Evolutionary conservation across 805 yeast species (phyloP).

Genomic region (Kodamaea nitidulidarum): DNA sequence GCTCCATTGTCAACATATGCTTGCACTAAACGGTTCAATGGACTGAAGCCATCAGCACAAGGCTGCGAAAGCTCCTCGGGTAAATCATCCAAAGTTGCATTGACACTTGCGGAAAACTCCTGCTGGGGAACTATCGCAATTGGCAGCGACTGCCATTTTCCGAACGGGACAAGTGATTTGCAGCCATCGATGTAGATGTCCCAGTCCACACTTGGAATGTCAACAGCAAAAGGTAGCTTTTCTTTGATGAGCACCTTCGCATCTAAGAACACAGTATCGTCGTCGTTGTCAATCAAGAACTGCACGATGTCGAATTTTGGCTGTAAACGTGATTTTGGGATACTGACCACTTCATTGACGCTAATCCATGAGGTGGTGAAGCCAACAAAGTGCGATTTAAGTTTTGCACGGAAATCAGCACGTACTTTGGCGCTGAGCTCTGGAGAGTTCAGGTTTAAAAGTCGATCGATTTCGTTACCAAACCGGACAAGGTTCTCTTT

Average conservation of each 20-base stretch:
- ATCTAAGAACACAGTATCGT: conserved; percentile 7
- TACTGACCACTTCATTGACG: conserved; percentile 11
- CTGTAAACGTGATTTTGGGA: conserved; percentile 12
- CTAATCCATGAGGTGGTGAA: conserved; percentile 15
- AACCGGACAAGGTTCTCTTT: conserved; percentile 17
- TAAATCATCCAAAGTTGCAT: conserved; percentile 19
- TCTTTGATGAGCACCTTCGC: conserved; percentile 9
- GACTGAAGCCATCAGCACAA: conserved; percentile 20
- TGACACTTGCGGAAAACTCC: conserved; percentile 15
- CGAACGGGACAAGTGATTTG: conserved; percentile 17
- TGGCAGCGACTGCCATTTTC: conserved; percentile 19
- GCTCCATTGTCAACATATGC: conserved; percentile 16
- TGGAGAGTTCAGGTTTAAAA: background rate
- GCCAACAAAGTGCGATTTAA: conserved; percentile 16
- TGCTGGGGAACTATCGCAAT: conserved; percentile 1
- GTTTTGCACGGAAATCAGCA: conserved; percentile 16
- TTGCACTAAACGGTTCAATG: conserved; percentile 20
- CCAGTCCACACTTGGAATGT: conserved; percentile 24
- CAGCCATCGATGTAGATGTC: conserved; percentile 27
- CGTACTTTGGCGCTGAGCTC: conserved; percentile 18
- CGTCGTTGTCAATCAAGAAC: conserved; percentile 11
- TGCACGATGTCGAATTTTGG: conserved; percentile 14
- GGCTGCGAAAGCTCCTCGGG: conserved; percentile 16
- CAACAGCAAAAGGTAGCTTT: conserved; percentile 16
- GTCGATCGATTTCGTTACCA: conserved; percentile 11